These are phyloP conservation scores for Penicillium ochrochloron DNA, from an alignment of 495 filamentous ascomycete species.

Conservation along the genomic window DNA sequence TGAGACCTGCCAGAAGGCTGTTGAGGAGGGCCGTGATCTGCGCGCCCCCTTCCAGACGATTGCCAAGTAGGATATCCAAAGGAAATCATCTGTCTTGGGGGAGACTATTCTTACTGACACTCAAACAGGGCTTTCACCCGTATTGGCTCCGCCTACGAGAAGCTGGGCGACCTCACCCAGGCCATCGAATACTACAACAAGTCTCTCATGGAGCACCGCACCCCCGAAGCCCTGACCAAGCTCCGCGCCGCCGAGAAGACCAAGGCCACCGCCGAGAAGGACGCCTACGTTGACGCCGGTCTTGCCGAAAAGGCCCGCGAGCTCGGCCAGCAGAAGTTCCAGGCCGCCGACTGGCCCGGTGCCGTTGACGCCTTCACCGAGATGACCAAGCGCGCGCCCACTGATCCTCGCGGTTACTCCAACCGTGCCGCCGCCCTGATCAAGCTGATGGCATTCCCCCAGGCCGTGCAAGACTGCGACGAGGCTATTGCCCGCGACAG, in stretches of 20 bases:
- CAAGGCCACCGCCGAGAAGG: slow-evolving; percentile 74
- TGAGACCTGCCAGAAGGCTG: slow-evolving; percentile 81
- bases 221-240: slow-evolving; percentile 90
- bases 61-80: slow-evolving; percentile 68
- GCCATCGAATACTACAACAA: slow-evolving; percentile 92
- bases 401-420: slow-evolving; percentile 92
- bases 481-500: slow-evolving; percentile 86
- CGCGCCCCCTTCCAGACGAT: slow-evolving; percentile 96
- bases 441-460: slow-evolving; percentile 94
- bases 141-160: slow-evolving; percentile 90
- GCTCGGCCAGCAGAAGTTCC: slow-evolving; percentile 94
- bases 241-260: slow-evolving; percentile 91
- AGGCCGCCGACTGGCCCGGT: slow-evolving; percentile 93
- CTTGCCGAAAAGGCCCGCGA: slow-evolving; percentile 96
- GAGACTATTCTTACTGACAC: neutral
- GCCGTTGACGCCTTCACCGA: slow-evolving; percentile 95
- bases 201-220: slow-evolving; percentile 94
- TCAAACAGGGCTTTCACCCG: slow-evolving; percentile 73
- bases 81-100: neutral
- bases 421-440: slow-evolving; percentile 97
- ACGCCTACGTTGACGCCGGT: slow-evolving; percentile 84
- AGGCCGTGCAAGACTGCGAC: slow-evolving; percentile 91
- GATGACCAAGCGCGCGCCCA: slow-evolving; percentile 94
- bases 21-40: slow-evolving; percentile 83
- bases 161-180: slow-evolving; percentile 74